A percentile compares a stretch with the other conserved stretches of the same genome.
phyloP scores from a whole-genome alignment of 345 rosid genomes.

The Ailanthus altissimus region DNA sequence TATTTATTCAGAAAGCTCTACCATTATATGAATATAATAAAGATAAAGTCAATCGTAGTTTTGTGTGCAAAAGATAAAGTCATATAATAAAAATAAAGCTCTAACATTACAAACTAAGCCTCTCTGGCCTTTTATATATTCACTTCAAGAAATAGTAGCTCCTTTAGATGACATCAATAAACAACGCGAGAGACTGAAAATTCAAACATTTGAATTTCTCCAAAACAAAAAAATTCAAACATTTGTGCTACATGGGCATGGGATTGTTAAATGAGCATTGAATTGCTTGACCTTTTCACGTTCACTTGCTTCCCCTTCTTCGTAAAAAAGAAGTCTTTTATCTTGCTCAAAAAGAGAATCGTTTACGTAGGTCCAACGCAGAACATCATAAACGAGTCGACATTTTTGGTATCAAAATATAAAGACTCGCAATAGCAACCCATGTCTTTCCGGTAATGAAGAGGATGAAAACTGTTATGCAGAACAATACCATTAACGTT shows the following conservation, averaged over 20 bases:
- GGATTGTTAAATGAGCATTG: not conserved
- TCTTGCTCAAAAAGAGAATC: not conserved
- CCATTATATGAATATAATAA: too few species aligned
- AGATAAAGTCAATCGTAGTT: too few species aligned
- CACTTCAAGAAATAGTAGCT: too few species aligned
- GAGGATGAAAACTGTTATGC: not conserved
- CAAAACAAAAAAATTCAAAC: not conserved
- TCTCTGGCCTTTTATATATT: too few species aligned
- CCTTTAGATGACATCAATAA: too few species aligned
- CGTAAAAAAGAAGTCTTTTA: too few species aligned
- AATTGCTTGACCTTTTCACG: not conserved
- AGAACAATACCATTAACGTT: slow-evolving; percentile 20
- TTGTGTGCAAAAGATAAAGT: too few species aligned
- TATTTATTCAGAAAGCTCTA: too few species aligned
- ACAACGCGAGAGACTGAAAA: not conserved
- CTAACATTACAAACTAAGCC: too few species aligned
- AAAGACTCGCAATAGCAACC: not conserved
- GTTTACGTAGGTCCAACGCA: not conserved
- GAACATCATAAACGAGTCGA: not conserved
- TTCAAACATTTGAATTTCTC: too few species aligned
- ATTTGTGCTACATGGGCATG: too few species aligned
- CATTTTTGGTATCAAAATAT: not conserved
- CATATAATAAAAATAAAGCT: too few species aligned
- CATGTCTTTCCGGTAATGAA: not conserved
- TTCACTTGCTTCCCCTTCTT: not conserved